These are phyloP conservation scores for Aspergillus terreus DNA, from an alignment of 2,329 filamentous ascomycete genomes.

Conservation along the genomic window DNA sequence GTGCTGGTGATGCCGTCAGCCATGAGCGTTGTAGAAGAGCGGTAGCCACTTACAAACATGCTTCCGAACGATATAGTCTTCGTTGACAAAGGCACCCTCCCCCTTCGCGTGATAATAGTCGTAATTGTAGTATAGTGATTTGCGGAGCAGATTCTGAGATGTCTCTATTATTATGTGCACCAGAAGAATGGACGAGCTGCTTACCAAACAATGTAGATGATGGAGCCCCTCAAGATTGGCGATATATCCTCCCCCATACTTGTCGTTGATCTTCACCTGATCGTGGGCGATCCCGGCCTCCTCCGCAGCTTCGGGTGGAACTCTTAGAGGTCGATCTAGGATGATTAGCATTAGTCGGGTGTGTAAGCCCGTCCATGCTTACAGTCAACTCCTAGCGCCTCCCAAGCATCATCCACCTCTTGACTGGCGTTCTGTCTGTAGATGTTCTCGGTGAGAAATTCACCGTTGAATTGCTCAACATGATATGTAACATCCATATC, in stretches of 20 bases:
- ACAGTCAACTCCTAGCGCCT: conserved; percentile 51
- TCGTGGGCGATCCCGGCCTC: conserved; percentile 49
- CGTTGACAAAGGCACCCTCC: conserved; percentile 54
- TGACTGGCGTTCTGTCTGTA: conserved; percentile 50
- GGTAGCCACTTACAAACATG: conserved; percentile 53
- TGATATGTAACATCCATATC: conserved; percentile 43
- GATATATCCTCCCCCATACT: conserved; percentile 56
- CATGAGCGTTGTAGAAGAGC: background rate
- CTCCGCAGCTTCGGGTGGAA: conserved; percentile 49
- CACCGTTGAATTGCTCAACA: conserved; percentile 51
- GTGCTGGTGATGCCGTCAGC: conserved; percentile 33
- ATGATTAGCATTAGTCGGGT: background rate
- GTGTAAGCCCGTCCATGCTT: conserved; percentile 13
- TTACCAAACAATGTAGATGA: conserved; percentile 52
- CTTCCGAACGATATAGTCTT: conserved; percentile 51
- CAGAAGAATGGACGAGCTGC: background rate
- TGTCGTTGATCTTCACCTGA: conserved; percentile 55
- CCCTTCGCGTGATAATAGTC: conserved; percentile 54
- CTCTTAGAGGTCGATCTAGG: conserved; percentile 46
- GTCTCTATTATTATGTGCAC: background rate
- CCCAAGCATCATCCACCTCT: conserved; percentile 58
- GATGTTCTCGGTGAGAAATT: conserved; percentile 52
- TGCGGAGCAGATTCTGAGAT: conserved; percentile 55
- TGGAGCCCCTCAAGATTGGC: conserved; percentile 32
- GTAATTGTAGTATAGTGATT: conserved; percentile 58